Base-by-base conservation (phyloP, 805 yeast species). In the Yamadazyma philogaea region DNA sequence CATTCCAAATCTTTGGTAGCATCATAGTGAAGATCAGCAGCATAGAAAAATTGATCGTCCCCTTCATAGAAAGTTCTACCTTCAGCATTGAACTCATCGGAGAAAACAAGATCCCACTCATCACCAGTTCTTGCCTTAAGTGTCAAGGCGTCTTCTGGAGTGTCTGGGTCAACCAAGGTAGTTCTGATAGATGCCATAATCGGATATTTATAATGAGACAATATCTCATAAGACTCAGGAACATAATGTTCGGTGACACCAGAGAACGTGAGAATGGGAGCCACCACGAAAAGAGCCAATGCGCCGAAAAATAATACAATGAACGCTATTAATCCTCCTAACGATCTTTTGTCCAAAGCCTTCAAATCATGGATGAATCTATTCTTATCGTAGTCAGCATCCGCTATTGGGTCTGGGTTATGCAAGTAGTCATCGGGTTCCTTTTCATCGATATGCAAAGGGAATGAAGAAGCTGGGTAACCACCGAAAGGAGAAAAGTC, bases 401-500 rank as follows among this genome's bases (percentile, higher is more conserved):
- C 99, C 34, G 81, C 86, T 28, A 89, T 83, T 7, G 96, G 96
- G 62, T 91, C 96, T 1, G 98, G 98, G 64, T 91, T 93, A 64
- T 91, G 98, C 51, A 93, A 61, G 58, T 87, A 90, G 63, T 91
- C 99, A 66, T 91, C 99, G 7, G 86, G 84, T 64, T 91, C 99
- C 64, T 87, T 87, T 53, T 91, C 98, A 46, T 91, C 96, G 49
- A 93, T 81, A 53, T 78, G 83, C 44, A 91, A 69, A 1, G 99
- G 99, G 68, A 91, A 91, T 4, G 88, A 81, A 14, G 89, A 74
- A 7, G 96, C 95, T 0, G 99, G 98, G 63, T 87, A 91, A 12
- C 98, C 98, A 39, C 98, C 99, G 66, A 91, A 91, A 2, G 98
- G 99, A 37, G 86, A 79, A 51, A 82, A 81, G 55, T 84, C 93